Percentiles rank a stretch among this genome's conserved stretches.
Conservation (phyloP, 257 asterid species). For the Eustoma russellianum region DNA sequence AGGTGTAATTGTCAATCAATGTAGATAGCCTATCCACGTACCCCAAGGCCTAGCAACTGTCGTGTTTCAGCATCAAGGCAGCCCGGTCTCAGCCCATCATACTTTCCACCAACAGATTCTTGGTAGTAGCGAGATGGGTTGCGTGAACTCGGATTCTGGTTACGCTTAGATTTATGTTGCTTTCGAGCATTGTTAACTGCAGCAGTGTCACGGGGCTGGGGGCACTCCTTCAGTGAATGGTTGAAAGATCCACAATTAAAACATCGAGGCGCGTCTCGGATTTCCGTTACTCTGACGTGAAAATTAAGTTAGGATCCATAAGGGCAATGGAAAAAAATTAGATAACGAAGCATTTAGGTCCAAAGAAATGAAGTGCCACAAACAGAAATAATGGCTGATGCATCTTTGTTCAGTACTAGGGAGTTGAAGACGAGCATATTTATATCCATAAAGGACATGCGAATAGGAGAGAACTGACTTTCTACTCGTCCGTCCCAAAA, state of each 20-base stretch:
- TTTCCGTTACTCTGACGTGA: conserved; percentile 45
- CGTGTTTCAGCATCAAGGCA: conserved; percentile 82
- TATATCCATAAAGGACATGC: neutral
- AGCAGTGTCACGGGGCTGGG: conserved; percentile 74
- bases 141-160: conserved; percentile 52
- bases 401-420: neutral
- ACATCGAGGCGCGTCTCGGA: conserved; percentile 63
- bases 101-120: conserved; percentile 69
- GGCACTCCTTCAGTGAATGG: conserved; percentile 85
- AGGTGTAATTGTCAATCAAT: too few species aligned
- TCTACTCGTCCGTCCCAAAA: too few species aligned
- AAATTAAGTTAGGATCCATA: conserved; percentile 15
- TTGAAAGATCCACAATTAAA: conserved; percentile 90
- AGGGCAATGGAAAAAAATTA: conserved; percentile 1
- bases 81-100: conserved; percentile 81
- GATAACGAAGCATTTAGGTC: neutral
- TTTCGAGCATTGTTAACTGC: conserved; percentile 90
- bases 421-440: neutral
- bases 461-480: neutral
- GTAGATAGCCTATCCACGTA: conserved; percentile 18
- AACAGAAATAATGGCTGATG: neutral
- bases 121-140: conserved; percentile 78
- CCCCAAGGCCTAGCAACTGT: conserved; percentile 80
- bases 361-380: neutral
- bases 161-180: conserved; percentile 54